Evolutionary conservation across 2,329 filamentous ascomycete species (phyloP).

Genomic region (Fusarium lyarnte): DNA sequence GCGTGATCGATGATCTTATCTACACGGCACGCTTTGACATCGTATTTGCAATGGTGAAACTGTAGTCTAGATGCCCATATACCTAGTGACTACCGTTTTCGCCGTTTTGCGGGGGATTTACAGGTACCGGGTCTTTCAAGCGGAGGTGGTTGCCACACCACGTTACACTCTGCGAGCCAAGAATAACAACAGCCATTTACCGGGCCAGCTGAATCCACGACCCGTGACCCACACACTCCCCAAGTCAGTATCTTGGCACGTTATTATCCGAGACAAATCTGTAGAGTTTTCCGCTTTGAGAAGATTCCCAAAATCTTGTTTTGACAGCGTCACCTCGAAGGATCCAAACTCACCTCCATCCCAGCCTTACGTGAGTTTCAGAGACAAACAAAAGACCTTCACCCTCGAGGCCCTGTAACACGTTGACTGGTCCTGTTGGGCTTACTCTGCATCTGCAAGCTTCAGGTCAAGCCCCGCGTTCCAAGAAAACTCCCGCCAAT

Average conservation of each 20-base stretch:
- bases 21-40: neutral
- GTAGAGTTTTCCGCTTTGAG: neutral
- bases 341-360: neutral
- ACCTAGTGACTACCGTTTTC: too few species aligned
- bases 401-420: neutral
- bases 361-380: slow-evolving; percentile 1
- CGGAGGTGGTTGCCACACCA: neutral
- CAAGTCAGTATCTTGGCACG: neutral
- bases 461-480: slow-evolving; percentile 9
- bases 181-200: neutral
- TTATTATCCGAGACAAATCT: neutral
- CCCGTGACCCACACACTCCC: neutral
- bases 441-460: slow-evolving; percentile 8
- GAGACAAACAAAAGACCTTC: neutral
- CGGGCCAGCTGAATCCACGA: neutral
- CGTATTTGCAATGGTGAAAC: neutral
- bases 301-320: neutral
- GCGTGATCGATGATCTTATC: neutral
- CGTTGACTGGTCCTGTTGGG: slow-evolving; percentile 13
- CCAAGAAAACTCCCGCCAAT: neutral
- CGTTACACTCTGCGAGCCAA: neutral
- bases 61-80: neutral
- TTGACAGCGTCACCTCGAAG: neutral
- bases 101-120: slow-evolving; percentile 3
- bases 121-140: slow-evolving; percentile 2